Evolutionary conservation across 495 filamentous ascomycete genomes (phyloP).

Genomic region (Durotheca rogersii): DNA sequence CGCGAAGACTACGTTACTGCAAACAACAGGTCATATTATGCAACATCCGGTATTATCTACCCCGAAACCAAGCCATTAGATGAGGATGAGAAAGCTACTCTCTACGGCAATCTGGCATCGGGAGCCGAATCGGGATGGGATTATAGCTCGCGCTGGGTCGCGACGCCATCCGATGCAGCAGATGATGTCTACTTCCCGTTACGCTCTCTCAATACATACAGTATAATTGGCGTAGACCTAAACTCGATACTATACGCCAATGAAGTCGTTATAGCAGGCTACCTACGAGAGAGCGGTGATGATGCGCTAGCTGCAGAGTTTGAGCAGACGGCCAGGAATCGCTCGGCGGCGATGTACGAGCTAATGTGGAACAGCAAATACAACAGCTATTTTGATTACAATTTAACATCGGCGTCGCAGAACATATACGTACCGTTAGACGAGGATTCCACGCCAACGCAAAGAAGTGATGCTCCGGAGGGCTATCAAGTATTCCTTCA

Average conservation of each 20-base stretch:
- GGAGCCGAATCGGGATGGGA: conserved; percentile 55
- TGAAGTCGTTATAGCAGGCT: conserved; percentile 44
- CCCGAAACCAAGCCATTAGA: conserved; percentile 43
- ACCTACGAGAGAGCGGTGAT: conserved; percentile 39
- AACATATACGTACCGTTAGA: conserved; percentile 44
- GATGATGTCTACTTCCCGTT: conserved; percentile 52
- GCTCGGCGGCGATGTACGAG: conserved; percentile 47
- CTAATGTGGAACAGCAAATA: conserved; percentile 52
- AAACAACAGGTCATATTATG: conserved; percentile 50
- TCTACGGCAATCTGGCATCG: conserved; percentile 49
- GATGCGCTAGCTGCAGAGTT: conserved; percentile 34
- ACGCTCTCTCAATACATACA: conserved; percentile 46
- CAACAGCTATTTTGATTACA: conserved; percentile 54
- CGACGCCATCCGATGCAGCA: conserved; percentile 45
- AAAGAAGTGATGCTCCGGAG: conserved; percentile 36
- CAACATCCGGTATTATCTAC: conserved; percentile 49
- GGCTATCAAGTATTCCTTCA: conserved; percentile 46
- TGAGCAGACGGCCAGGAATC: conserved; percentile 34
- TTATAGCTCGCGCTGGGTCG: conserved; percentile 44
- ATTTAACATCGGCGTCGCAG: conserved; percentile 46
- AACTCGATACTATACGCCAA: conserved; percentile 54
- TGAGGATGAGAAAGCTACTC: conserved; percentile 38
- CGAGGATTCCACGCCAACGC: conserved; percentile 33
- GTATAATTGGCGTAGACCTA: conserved; percentile 48
- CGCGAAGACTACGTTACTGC: conserved; percentile 50